Percentiles rank a stretch among this genome's conserved stretches.
Conservation (phyloP, 2,329 filamentous ascomycete species). For the Aspergillus proliferans region DNA sequence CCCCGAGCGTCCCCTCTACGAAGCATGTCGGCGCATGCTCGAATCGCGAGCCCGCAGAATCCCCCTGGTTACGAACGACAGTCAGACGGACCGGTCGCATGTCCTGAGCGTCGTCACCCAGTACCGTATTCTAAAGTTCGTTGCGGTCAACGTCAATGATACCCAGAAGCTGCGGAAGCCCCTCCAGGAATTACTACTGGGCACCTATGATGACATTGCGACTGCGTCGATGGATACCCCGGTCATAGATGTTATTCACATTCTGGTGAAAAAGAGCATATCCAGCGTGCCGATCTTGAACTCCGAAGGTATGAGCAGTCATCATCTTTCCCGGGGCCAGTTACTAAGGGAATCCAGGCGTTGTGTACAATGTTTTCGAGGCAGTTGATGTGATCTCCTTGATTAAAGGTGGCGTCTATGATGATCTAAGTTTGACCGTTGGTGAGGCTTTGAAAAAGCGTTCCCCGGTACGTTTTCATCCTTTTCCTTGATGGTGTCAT, state of each 20-base stretch:
- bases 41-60: conserved; percentile 89
- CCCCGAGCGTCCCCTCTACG: conserved; percentile 82
- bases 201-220: conserved; percentile 73
- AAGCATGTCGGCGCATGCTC: conserved; percentile 91
- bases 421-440: conserved; percentile 78
- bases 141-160: conserved; percentile 87
- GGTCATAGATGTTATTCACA: conserved; percentile 89
- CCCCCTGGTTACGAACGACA: conserved; percentile 85
- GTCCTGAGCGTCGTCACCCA: conserved; percentile 97
- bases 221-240: conserved; percentile 84
- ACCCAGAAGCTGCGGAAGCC: conserved; percentile 85
- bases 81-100: conserved; percentile 85
- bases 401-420: conserved; percentile 88
- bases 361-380: conserved; percentile 92
- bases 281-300: conserved; percentile 93
- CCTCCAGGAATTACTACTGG: conserved; percentile 74
- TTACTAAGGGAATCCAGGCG: conserved; percentile 36
- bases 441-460: conserved; percentile 84
- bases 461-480: conserved; percentile 54
- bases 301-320: conserved; percentile 48
- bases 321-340: not conserved
- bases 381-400: conserved; percentile 94
- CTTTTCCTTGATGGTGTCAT: not conserved
- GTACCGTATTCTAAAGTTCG: conserved; percentile 97
- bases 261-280: conserved; percentile 88